These are phyloP conservation scores for Astraeus odoratus DNA, from an alignment of 768 basidiomycete genomes.

Conservation along the genomic window DNA sequence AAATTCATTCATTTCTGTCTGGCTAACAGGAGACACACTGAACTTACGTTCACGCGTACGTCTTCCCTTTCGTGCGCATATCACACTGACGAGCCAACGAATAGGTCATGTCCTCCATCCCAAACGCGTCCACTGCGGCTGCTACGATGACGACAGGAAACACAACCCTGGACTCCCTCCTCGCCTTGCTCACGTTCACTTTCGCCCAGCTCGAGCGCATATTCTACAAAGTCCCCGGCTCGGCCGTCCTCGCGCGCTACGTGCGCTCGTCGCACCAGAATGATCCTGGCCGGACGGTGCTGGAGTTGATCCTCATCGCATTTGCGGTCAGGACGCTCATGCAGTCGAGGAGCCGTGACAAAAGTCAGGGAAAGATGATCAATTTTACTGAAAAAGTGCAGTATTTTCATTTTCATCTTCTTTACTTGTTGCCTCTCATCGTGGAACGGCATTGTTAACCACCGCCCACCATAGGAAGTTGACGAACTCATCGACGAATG, in stretches of 20 bases:
- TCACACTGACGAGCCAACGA: not conserved
- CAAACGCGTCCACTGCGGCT: not conserved
- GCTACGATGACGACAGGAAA: not conserved
- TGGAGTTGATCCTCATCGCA: constrained; percentile 82
- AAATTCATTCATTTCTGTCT: too few species aligned
- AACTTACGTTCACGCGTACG: too few species aligned
- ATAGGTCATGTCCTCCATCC: not conserved
- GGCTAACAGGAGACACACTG: too few species aligned
- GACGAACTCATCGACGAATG: constrained; percentile 96
- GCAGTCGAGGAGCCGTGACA: constrained; percentile 83
- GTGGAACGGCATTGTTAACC: not conserved
- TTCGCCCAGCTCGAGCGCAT: constrained; percentile 53
- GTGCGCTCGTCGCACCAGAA: constrained; percentile 94
- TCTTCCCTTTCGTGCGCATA: too few species aligned
- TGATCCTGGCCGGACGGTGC: constrained; percentile 86
- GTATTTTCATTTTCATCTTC: not conserved
- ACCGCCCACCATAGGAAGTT: constrained; percentile 62
- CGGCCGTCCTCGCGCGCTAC: constrained; percentile 80
- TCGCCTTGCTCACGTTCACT: constrained; percentile 58
- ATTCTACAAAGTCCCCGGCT: constrained; percentile 75
- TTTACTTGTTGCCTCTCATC: not conserved
- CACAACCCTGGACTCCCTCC: constrained; percentile 39
- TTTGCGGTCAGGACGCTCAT: constrained; percentile 89
- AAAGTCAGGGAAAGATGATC: constrained; percentile 81
- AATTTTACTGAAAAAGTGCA: constrained; percentile 83